These are phyloP conservation scores for Hanseniaspora occidentalis DNA, from an alignment of 805 yeast genomes.

Conservation along the genomic window DNA sequence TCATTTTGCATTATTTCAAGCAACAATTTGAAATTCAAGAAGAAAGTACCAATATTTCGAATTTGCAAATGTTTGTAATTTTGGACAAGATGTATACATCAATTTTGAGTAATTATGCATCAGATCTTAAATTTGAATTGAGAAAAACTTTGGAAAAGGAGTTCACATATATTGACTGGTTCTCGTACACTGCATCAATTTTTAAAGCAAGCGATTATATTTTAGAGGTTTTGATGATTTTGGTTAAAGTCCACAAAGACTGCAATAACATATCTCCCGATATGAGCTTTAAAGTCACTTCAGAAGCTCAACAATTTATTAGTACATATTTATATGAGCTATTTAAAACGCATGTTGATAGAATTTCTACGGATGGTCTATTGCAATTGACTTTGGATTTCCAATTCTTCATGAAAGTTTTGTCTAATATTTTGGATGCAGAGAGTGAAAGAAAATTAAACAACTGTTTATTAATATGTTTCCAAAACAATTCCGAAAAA, in stretches of 20 bases:
- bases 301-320: conserved; percentile 30
- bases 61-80: conserved; percentile 32
- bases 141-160: conserved; percentile 30
- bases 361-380: conserved; percentile 34
- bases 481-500: conserved; percentile 17
- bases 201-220: conserved; percentile 34
- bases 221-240: conserved; percentile 34
- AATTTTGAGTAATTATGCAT: conserved; percentile 41
- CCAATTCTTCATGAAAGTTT: conserved; percentile 33
- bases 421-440: conserved; percentile 18
- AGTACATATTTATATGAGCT: conserved; percentile 26
- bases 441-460: conserved; percentile 21
- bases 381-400: conserved; percentile 42
- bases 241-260: conserved; percentile 40
- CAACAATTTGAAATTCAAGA: conserved; percentile 34
- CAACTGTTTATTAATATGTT: conserved; percentile 23
- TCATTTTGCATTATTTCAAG: conserved; percentile 37
- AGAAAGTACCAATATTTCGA: conserved; percentile 20
- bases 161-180: conserved; percentile 33
- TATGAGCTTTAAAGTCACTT: conserved; percentile 32
- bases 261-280: conserved; percentile 37
- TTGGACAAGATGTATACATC: conserved; percentile 38
- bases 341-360: conserved; percentile 31
- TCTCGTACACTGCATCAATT: conserved; percentile 21
- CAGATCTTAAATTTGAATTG: conserved; percentile 32